These are phyloP conservation scores for Histomonas meleagridis DNA, from an alignment of 208 protist species.

Conservation along the genomic window DNA sequence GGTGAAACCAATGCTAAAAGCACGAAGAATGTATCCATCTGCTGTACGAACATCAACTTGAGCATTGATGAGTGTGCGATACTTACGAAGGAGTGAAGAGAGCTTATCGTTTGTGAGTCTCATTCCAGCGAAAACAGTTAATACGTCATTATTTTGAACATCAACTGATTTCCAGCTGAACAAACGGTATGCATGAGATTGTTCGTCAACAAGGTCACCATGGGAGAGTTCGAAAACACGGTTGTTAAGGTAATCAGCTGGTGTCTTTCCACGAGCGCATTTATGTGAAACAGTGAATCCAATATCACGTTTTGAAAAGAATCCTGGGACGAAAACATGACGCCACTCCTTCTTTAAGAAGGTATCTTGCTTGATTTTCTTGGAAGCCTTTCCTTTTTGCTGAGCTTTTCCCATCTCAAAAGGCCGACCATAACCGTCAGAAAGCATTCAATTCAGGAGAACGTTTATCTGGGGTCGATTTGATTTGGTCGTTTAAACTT, in stretches of 20 bases:
- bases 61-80: slow-evolving; percentile 89
- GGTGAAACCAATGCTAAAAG: slow-evolving; percentile 93
- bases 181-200: not conserved
- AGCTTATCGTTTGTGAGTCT: slow-evolving; percentile 90
- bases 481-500: too few species aligned
- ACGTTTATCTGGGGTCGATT: too few species aligned
- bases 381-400: not conserved
- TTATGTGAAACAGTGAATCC: slow-evolving; percentile 26
- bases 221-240: slow-evolving; percentile 30
- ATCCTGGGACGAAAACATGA: slow-evolving; percentile 26
- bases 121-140: slow-evolving; percentile 94
- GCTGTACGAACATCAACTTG: slow-evolving; percentile 76
- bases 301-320: slow-evolving; percentile 31
- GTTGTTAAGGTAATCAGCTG: not conserved
- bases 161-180: slow-evolving; percentile 18
- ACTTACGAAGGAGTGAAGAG: slow-evolving; percentile 82
- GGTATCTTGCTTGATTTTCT: slow-evolving; percentile 34
- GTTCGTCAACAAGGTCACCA: not conserved
- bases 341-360: slow-evolving; percentile 39
- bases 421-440: too few species aligned
- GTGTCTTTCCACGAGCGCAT: not conserved
- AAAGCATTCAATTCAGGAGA: too few species aligned
- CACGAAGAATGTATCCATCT: slow-evolving; percentile 81
- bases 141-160: slow-evolving; percentile 76
- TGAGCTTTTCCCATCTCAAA: slow-evolving; percentile 19